Base-by-base conservation (phyloP, 345 rosid genomes). In the Salix brachista region DNA sequence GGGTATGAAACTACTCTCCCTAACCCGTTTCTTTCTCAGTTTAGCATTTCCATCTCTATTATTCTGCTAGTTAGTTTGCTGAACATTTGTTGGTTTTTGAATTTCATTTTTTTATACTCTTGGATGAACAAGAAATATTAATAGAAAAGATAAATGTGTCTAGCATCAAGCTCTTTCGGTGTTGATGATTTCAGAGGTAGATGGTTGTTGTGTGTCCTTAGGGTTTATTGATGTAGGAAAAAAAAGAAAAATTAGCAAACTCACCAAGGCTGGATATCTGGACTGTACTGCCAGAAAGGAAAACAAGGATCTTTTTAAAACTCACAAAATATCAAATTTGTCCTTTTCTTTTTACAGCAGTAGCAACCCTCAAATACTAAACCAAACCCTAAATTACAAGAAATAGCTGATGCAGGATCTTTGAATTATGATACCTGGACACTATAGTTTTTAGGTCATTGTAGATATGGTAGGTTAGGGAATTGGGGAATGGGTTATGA, bases 1-100 rank as follows among this genome's bases (percentile, higher is more conserved):
- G 92, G 93, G 98, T 91, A 87, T 18, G 42, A 18, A 65, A 36
- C 42, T 46, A 10, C 19, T 6, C 13, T 4, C 3, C 21, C 62
- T 13, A 42, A 9, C 23, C 17, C 44, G 23, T 65, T 65, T 30
- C 39, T 30, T 69, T 44, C 6, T 25, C 30, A 54, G 37, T 41
- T 28, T 21, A 42, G 65, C 44, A 10, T 68, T 67, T 37, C 39
- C 5, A 28, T 36, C 66, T 67, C 25, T 30, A 21, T 67, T 54
- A 12, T 42, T 68, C 4, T 68, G 19, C 2, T 65, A 26, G 9
- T 8, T 26, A 46, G 18, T n/a, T 69, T 69, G n/a, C 14, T 69
- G 32, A 23, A 69, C 26, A 39, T 23, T 70, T 28, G 3, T 30
- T 32, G 12, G n/a, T 18, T 9, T 50, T n/a, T 50, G 28, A 2